Base-by-base conservation (phyloP, 495 filamentous ascomycete species). In the Cetradonia linearis region DNA sequence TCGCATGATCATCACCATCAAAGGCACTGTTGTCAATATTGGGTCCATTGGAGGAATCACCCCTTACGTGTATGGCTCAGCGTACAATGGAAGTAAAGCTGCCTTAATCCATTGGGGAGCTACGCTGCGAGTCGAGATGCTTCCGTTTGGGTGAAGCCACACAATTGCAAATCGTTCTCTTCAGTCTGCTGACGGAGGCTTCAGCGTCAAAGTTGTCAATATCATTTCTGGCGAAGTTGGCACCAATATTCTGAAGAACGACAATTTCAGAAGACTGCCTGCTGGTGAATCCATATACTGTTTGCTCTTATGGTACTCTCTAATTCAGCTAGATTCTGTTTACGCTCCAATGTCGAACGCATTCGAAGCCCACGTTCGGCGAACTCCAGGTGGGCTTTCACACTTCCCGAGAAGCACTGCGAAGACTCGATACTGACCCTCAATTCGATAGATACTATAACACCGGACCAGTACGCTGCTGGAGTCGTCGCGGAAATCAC, bases 11-110 rank as follows among this genome's bases (percentile, higher is more conserved):
- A 63, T 72, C 30, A 25, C 5, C 16, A 23, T 61, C 0, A 31
- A 61, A 27, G 69, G 69, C 0, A 66, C 38, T 0, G 64, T 72
- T 6, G 69, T 71, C 1, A 72, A 72, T 49, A 70, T 70, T 30
- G 68, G 70, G 1, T 65, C 67, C n/a, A 61, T 72, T 42, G 70
- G 69, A 0, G 70, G 70, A 0, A 62, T 72, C 31, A 44, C 69
- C 0, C 70, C 70, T 11, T 72, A 69, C 48, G 38, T 71, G 2
- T 73, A 72, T 42, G 71, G 70, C 55, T 68, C 70, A 13, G 62
- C 61, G 3, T 73, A 73, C 42, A 73, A 71, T 49, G 71, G 67
- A 0, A 65, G 62, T 18, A 73, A 73, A 49, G 71, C 71, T 11
- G 70, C 68, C 5, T 58, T 73, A 9, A 64, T 67, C 0, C 68